Evolutionary conservation across 2,329 filamentous ascomycete species (phyloP).

Genomic region (Arachnopeziza araneosa): DNA sequence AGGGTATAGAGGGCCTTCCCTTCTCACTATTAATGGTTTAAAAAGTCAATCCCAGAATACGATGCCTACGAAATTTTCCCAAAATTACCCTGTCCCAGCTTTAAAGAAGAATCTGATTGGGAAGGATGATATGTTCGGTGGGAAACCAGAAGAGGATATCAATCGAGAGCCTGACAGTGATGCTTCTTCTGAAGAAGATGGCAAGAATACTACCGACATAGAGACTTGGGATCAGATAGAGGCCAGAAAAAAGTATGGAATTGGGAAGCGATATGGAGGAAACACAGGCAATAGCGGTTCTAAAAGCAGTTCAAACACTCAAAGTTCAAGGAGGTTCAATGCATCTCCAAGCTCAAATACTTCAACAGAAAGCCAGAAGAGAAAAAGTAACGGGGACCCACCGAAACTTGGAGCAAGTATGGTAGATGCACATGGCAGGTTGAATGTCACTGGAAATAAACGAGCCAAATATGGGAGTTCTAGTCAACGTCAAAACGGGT

Average conservation of each 20-base stretch:
- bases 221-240: neutral
- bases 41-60: neutral
- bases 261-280: neutral
- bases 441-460: neutral
- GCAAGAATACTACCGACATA: neutral
- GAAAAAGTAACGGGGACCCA: constrained; percentile 14
- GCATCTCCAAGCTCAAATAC: neutral
- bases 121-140: neutral
- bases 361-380: constrained; percentile 13
- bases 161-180: constrained; percentile 4
- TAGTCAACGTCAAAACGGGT: neutral
- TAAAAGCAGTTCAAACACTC: neutral
- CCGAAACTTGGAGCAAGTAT: constrained; percentile 12
- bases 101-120: neutral
- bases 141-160: constrained; percentile 11
- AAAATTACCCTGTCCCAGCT: neutral
- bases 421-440: constrained; percentile 7
- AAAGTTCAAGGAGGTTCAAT: neutral
- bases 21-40: constrained; percentile 4
- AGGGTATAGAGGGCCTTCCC: neutral
- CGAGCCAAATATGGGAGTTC: neutral
- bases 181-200: constrained; percentile 3
- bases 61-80: constrained; percentile 4
- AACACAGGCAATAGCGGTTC: neutral
- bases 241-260: neutral